Base-by-base conservation (phyloP, 305 asterid genomes). In the Coffea humblotiana region DNA sequence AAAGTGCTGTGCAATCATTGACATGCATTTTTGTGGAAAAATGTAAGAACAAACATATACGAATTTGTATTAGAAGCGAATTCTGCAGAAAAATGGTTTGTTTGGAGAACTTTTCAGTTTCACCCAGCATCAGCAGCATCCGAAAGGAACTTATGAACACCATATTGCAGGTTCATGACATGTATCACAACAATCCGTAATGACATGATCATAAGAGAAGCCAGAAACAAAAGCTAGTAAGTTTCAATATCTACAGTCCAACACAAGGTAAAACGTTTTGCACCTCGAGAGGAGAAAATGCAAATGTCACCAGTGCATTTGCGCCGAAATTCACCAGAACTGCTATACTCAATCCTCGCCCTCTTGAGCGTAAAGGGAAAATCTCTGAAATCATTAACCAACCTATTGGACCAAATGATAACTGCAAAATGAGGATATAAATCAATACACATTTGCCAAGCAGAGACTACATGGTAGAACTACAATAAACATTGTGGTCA, bases 391-490 rank as follows among this genome's bases (percentile, higher is more conserved):
- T 95, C 97, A 95, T 89, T 89, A 95, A 84, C 99, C 99, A 95
- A 81, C 99, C 99, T 79, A 95, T 92, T 25, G 99, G 99, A 78
- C 99, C 99, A 80, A 92, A 95, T 25, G 99, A 95, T 77, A 95
- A 77, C 98, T 95, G 94, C 88, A 85, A 76, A 48, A 82, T 70
- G 68, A 65, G 71, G 71, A 76, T 58, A 49, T 64, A 67, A n/a
- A 37, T 54, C 37, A 49, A 60, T 23, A 73, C 35, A 15, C 45
- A 12, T 75, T 58, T 32, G 15, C 75, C 58, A n/a, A 63, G 40
- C 27, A 19, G 47, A 27, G 21, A 61, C 8, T 3, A 60, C 23
- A 60, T 13, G 19, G 15, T 7, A 51, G 73, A 71, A 71, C 74
- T 71, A 35, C 56, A 70, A 70, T 4, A 51, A 48, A 70, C 74